Evolutionary conservation across 176 grass and related monocot genomes (phyloP), one percentile per base, ranked within the genome.

Genomic region (Tillandsia leiboldiana): DNA sequence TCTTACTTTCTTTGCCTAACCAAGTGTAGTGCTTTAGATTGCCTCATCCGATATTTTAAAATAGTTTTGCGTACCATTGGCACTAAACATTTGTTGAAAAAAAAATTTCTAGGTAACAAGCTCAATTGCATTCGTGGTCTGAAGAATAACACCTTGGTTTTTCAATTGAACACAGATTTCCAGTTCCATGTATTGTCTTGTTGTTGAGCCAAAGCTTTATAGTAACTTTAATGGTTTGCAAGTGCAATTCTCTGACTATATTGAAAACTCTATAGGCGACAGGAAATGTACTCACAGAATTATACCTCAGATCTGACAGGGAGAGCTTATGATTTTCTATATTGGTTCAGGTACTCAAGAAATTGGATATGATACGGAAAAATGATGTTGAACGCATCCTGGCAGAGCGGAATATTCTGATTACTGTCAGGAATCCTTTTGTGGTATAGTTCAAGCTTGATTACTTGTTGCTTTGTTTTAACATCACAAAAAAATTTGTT

Each of bases 291-390:
- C n/a, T 59, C 20, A 0, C 3, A 22, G 15, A 22, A 59, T 59
- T 20, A 59, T 59, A 59, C 3, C 22, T 15, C 56, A 53, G 68
- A 29, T 52, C 10, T 50, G 20, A 71, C 14, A 12, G 52, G 13
- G 17, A 51, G 12, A 14, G 2, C 11, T 53, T 15, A 17, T 51
- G 27, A 12, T 22, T 22, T 22, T 52, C 10, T 26, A 71, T 26
- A 22, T 28, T 79, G 27, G 28, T 79, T 26, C 65, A 80, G 77
- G 82, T 84, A 23, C 74, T 84, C 4, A 80, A 75, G 28, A 84
- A 84, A 57, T 29, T 79, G 66, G 70, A 79, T 73, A 80, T 84
- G 82, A 70, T 84, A 66, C 70, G 82, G 11, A 84, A 84, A 71
- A 84, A 84, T 75, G 76, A 78, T 72, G 59, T 80, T 58, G 82